These are phyloP conservation scores for Aspergillus indologenus DNA, from an alignment of 495 filamentous ascomycete species.

Conservation along the genomic window DNA sequence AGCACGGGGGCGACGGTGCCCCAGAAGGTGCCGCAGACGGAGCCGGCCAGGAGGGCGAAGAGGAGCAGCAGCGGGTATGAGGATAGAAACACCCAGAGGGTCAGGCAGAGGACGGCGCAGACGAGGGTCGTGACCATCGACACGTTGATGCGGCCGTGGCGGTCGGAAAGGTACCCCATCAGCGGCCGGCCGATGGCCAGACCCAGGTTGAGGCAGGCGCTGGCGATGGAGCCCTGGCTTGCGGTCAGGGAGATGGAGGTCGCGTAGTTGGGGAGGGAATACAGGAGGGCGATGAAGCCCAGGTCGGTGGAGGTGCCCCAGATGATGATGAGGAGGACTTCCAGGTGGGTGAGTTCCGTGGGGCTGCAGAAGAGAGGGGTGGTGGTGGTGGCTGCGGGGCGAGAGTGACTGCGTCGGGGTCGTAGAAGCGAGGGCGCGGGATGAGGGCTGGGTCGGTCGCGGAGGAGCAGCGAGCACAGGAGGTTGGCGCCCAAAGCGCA, in stretches of 20 bases:
- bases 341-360: conserved; percentile 52
- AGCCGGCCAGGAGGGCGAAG: conserved; percentile 65
- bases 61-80: conserved; percentile 64
- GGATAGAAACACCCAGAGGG: conserved; percentile 70
- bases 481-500: conserved; percentile 61
- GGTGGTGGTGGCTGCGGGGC: conserved; percentile 58
- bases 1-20: conserved; percentile 65
- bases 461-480: conserved; percentile 57
- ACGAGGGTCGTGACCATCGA: conserved; percentile 61
- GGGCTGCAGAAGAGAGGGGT: conserved; percentile 60
- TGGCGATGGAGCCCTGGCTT: conserved; percentile 65
- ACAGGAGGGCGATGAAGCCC: conserved; percentile 72
- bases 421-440: no score
- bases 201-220: conserved; percentile 70
- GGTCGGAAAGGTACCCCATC: conserved; percentile 74
- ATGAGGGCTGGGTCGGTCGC: no score
- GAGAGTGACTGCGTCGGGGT: conserved; percentile 56
- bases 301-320: conserved; percentile 72
- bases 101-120: conserved; percentile 62
- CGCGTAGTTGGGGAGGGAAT: conserved; percentile 72
- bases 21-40: conserved; percentile 72
- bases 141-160: conserved; percentile 69
- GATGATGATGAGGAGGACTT: conserved; percentile 61
- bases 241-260: conserved; percentile 61
- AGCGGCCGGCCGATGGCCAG: conserved; percentile 67